Evolutionary conservation across 805 yeast genomes (phyloP).

Genomic region (Lachancea kluyveri): DNA sequence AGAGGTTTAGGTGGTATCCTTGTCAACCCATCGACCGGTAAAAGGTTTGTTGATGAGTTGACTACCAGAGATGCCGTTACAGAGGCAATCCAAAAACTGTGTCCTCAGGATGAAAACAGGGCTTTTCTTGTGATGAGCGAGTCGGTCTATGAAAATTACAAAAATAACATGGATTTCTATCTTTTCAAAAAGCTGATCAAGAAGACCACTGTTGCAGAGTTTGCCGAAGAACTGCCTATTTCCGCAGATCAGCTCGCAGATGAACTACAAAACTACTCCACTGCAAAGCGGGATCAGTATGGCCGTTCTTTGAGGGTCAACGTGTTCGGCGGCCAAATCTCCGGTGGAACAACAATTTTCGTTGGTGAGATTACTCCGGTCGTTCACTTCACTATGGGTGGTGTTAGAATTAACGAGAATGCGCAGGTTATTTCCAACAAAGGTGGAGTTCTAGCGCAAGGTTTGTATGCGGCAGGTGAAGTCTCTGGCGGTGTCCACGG

Average conservation of each 20-base stretch:
- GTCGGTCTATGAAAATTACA: constrained; percentile 39
- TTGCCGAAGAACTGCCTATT: constrained; percentile 24
- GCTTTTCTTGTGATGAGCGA: constrained; percentile 37
- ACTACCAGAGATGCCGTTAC: constrained; percentile 49
- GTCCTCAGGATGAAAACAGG: constrained; percentile 26
- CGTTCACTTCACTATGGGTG: constrained; percentile 65
- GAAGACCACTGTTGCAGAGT: constrained; percentile 27
- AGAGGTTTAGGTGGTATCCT: constrained; percentile 56
- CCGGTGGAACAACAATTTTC: constrained; percentile 30
- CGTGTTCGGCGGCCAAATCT: constrained; percentile 23
- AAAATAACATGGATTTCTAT: constrained; percentile 48
- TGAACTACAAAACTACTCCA: constrained; percentile 21
- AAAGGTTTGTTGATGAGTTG: constrained; percentile 50
- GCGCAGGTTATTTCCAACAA: constrained; percentile 37
- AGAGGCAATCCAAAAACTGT: constrained; percentile 32
- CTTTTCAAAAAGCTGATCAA: constrained; percentile 33
- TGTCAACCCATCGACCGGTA: constrained; percentile 38
- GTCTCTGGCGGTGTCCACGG: constrained; percentile 68
- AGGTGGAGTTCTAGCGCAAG: constrained; percentile 32
- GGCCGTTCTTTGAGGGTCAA: constrained; percentile 33
- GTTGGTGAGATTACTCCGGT: constrained; percentile 55
- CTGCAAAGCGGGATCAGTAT: constrained; percentile 27
- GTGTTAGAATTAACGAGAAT: constrained; percentile 47
- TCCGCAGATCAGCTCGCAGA: constrained; percentile 18
- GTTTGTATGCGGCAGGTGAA: constrained; percentile 61